Percentiles rank a stretch among this genome's conserved stretches.
Evolutionary conservation across 176 grass and related monocot genomes (phyloP).

Genomic region (Tillandsia fasciculata): DNA sequence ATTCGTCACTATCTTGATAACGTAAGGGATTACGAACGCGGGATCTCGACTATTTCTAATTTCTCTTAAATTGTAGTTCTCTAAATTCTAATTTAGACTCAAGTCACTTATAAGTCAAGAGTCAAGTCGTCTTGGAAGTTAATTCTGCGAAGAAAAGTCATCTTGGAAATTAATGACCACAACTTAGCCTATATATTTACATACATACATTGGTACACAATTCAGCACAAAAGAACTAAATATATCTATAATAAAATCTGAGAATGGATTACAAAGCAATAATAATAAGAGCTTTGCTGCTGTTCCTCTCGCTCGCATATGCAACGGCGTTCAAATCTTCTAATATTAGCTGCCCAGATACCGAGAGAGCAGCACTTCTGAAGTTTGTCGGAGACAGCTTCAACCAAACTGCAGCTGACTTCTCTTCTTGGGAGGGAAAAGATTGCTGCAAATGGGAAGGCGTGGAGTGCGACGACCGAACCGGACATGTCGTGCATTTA

Average conservation of each 20-base stretch:
- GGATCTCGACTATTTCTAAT: too few relatives aligned
- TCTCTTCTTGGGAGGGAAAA: conserved; percentile 28
- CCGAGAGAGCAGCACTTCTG: not conserved
- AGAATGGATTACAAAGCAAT: not conserved
- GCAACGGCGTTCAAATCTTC: not conserved
- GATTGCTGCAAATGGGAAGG: conserved; percentile 38
- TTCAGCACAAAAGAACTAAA: not conserved
- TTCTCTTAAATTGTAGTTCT: too few relatives aligned
- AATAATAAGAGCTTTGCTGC: not conserved
- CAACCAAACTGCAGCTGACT: not conserved
- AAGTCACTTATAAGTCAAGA: too few relatives aligned
- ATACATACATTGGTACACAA: not conserved
- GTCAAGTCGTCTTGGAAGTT: too few relatives aligned
- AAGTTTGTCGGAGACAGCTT: too few relatives aligned
- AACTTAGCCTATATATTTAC: not conserved
- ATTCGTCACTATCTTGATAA: too few relatives aligned
- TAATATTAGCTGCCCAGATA: not conserved
- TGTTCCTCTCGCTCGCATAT: not conserved
- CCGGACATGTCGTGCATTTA: conserved; percentile 15
- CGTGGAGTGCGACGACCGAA: conserved; percentile 28
- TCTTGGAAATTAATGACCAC: too few relatives aligned
- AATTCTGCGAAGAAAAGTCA: too few relatives aligned
- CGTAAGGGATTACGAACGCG: too few relatives aligned
- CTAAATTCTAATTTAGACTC: too few relatives aligned
- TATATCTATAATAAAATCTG: not conserved